Evolutionary conservation across 2,329 filamentous ascomycete genomes (phyloP).

Genomic region (Monilinia polystroma): DNA sequence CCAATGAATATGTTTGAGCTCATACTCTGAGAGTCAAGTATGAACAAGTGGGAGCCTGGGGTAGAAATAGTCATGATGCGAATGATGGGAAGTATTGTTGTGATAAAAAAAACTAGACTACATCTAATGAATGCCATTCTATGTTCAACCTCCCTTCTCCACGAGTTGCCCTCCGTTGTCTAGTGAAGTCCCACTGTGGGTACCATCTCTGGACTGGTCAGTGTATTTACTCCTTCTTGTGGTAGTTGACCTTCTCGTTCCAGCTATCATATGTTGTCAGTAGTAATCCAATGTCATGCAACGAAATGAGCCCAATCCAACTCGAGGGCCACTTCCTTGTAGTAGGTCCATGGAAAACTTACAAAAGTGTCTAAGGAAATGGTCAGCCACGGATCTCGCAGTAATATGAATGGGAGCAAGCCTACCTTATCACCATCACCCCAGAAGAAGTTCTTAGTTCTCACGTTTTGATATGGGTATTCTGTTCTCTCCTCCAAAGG

Average conservation of each 20-base stretch:
- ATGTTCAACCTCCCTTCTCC: conserved; percentile 14
- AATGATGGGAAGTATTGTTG: conserved; percentile 23
- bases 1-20: conserved; percentile 4
- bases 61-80: conserved; percentile 31
- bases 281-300: background rate
- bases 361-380: conserved; percentile 60
- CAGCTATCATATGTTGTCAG: conserved; percentile 58
- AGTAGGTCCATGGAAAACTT: conserved; percentile 43
- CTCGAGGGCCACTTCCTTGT: conserved; percentile 19
- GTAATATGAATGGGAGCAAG: conserved; percentile 19
- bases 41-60: background rate
- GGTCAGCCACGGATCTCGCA: conserved; percentile 26
- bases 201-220: background rate
- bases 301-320: background rate
- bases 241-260: conserved; percentile 94
- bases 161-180: background rate
- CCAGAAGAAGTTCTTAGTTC: conserved; percentile 93
- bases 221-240: conserved; percentile 56
- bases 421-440: conserved; percentile 91
- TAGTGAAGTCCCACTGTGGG: conserved; percentile 10
- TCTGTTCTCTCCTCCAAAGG: conserved; percentile 87
- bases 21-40: background rate
- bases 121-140: conserved; percentile 24
- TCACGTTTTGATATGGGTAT: conserved; percentile 98
- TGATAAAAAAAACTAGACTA: conserved; percentile 21